Evolutionary conservation across 148 eudicot species (phyloP).

Genomic region (Heliosperma pusillum): DNA sequence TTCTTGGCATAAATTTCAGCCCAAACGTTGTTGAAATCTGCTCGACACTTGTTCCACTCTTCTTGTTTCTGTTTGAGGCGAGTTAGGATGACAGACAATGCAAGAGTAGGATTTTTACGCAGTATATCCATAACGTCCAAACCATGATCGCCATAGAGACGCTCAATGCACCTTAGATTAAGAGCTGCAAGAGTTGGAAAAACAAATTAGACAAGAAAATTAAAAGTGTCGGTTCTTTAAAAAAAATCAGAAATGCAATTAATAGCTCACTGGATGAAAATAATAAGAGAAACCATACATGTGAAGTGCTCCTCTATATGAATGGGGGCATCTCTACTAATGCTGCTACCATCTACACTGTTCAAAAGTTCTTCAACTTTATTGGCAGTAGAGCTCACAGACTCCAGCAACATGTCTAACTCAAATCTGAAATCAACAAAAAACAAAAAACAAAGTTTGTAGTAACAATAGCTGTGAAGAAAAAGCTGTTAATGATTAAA

Average conservation of each 20-base stretch:
- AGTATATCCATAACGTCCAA: slow-evolving; percentile 83
- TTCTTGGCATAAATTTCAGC: slow-evolving; percentile 87
- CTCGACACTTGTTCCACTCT: slow-evolving; percentile 89
- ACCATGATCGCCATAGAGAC: slow-evolving; percentile 90
- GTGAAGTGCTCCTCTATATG: slow-evolving; percentile 76
- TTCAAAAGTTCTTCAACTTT: slow-evolving; percentile 78
- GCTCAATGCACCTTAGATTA: slow-evolving; percentile 91
- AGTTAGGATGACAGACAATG: slow-evolving; percentile 73
- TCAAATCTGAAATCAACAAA: slow-evolving; percentile 66
- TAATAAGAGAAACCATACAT: slow-evolving; percentile 34
- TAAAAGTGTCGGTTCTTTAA: not conserved
- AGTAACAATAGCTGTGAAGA: not conserved
- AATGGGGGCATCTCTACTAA: slow-evolving; percentile 44
- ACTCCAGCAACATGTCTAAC: slow-evolving; percentile 95
- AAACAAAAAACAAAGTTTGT: not conserved
- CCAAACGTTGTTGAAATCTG: slow-evolving; percentile 94
- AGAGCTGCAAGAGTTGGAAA: slow-evolving; percentile 47
- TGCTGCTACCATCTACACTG: slow-evolving; percentile 44
- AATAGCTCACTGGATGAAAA: not conserved
- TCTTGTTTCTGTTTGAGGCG: slow-evolving; percentile 96
- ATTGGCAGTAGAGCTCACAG: slow-evolving; percentile 76
- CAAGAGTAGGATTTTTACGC: slow-evolving; percentile 64
- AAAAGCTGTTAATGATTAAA: slow-evolving; percentile 2
- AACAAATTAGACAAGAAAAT: not conserved
- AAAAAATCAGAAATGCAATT: not conserved